Evolutionary conservation across 179 eudicot species (phyloP).

Genomic region (Corrigiola litoralis): DNA sequence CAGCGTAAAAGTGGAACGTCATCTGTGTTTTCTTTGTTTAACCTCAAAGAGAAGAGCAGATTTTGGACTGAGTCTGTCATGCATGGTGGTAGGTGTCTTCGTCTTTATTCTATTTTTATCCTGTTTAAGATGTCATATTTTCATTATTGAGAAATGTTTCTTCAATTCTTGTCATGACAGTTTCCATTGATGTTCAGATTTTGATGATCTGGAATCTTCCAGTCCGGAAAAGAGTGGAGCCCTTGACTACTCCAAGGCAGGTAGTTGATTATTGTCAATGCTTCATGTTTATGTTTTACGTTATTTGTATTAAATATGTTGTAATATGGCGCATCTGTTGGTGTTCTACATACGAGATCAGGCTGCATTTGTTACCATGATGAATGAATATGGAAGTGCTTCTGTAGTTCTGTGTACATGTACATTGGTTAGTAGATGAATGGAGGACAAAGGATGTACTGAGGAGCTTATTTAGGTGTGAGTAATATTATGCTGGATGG

Average conservation of each 20-base stretch:
- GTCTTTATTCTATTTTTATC: not conserved
- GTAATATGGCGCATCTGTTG: no score
- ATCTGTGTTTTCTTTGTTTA: conserved; percentile 82
- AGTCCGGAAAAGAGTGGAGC: conserved; percentile 43
- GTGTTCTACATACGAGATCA: no score
- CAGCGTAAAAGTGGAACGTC: conserved; percentile 52
- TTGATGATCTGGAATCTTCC: conserved; percentile 72
- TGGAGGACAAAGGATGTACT: no score
- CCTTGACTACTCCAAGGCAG: conserved; percentile 83
- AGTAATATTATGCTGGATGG: no score
- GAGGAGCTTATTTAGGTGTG: no score
- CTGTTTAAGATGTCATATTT: not conserved
- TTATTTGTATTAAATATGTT: not conserved
- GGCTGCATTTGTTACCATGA: no score
- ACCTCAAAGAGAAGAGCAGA: conserved; percentile 81
- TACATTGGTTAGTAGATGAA: no score
- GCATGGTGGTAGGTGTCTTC: conserved; percentile 56
- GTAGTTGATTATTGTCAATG: conserved; percentile 31
- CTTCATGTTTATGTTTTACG: not conserved
- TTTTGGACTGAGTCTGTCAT: conserved; percentile 92
- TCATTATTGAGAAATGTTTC: not conserved
- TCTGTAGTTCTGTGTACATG: no score
- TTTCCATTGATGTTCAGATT: conserved; percentile 35
- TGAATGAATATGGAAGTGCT: no score
- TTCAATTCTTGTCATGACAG: conserved; percentile 14